Base-by-base conservation (phyloP, 176 grass and related monocot genomes). In the Triticum urartu region DNA sequence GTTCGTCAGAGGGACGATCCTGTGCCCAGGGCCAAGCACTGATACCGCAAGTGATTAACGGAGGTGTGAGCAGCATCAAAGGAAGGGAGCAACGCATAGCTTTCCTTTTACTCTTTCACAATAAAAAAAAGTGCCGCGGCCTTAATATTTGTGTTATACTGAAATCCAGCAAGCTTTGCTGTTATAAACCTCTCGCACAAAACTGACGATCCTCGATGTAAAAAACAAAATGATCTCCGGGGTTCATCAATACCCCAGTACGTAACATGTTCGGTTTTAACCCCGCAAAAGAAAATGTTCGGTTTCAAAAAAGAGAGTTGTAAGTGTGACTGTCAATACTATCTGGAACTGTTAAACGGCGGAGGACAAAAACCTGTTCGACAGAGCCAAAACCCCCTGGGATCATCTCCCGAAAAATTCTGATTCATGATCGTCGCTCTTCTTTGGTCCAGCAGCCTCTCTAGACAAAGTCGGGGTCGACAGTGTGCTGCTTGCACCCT, bases 401-500 rank as follows among this genome's bases (percentile, higher is more conserved):
- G 39, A 70, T 71, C 34, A 52, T 32, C 13, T 38, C 62, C 5
- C 13, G 36, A 81, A 43, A 43, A 56, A 50, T 9, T 25, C 73
- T 68, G 45, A 45, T 26, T 40, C 60, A 79, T 17, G 15, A 5
- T 24, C 63, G 20, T 59, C 64, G 9, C 69, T 42, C 64, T 68
- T 61, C 4, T 21, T 75, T 70, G 5, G 20, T 12, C 43, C 5
- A 40, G 43, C 5, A 40, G 43, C 56, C 17, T 58, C 18, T 59
- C 13, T 30, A 36, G 10, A 34, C 33, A 8, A 33, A 69, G 10
- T 70, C 36, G 0, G 83, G 73, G 56, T 93, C 86, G 13, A 17
- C 58, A 3, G 68, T 93, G 86, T 90, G 88, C 75, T 90, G 88
- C 36, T 93, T 93, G 86, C 88, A 93, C 26, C 91, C 83, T n/a